These are phyloP conservation scores for Lomentospora prolificans DNA, from an alignment of 2,329 filamentous ascomycete species.

Conservation along the genomic window DNA sequence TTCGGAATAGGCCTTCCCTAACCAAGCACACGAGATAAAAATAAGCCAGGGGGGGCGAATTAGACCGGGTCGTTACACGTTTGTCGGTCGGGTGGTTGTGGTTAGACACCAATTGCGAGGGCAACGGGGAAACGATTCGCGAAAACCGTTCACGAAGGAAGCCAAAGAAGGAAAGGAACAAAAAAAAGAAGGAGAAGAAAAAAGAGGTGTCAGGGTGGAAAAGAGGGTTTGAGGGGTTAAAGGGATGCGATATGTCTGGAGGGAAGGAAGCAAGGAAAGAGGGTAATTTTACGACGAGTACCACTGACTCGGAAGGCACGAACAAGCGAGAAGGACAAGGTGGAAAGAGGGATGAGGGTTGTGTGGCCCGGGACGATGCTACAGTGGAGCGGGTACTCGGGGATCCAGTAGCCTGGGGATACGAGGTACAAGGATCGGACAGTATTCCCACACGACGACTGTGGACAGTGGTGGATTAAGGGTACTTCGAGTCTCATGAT, in stretches of 20 bases:
- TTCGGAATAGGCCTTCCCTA: neutral
- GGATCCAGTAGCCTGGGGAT: neutral
- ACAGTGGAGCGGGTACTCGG: neutral
- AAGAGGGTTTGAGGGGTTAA: slow-evolving; percentile 8
- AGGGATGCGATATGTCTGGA: slow-evolving; percentile 12
- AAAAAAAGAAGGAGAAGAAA: slow-evolving; percentile 9
- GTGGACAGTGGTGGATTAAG: neutral
- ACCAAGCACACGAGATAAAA: slow-evolving; percentile 3
- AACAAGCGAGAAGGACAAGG: neutral
- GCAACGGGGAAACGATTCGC: neutral
- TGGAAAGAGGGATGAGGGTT: too few relatives aligned
- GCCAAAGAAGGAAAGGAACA: neutral
- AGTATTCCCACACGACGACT: neutral
- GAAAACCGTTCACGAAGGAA: slow-evolving; percentile 4
- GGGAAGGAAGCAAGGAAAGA: slow-evolving; percentile 14
- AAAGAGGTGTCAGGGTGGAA: slow-evolving; percentile 4
- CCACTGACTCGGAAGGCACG: neutral
- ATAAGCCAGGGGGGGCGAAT: neutral
- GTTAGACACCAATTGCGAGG: neutral
- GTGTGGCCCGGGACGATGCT: too few relatives aligned
- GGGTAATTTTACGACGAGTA: neutral
- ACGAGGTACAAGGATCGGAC: neutral
- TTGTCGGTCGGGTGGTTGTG: neutral
- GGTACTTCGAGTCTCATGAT: neutral
- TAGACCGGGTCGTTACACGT: neutral